These are phyloP conservation scores for Yamadazyma akitaensis DNA, from an alignment of 805 yeast species.

Conservation along the genomic window DNA sequence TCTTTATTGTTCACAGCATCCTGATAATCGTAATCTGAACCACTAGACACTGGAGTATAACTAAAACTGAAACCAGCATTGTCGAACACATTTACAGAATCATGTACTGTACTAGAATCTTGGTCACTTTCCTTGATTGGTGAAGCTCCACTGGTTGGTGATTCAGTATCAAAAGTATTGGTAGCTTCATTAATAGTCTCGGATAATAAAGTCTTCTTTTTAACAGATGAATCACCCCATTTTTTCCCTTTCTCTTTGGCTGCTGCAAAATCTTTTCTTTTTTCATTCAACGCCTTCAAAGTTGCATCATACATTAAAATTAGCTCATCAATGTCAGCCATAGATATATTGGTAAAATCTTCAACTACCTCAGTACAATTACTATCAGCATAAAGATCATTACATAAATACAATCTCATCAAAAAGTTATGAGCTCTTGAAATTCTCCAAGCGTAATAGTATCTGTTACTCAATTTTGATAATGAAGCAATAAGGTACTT, in stretches of 20 bases:
- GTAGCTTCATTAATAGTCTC: neutral
- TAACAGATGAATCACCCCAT: neutral
- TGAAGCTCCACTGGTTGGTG: neutral
- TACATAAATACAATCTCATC: constrained; percentile 29
- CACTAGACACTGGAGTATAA: neutral
- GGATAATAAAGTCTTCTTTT: neutral
- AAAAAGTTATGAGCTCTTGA: constrained; percentile 52
- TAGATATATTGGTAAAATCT: constrained; percentile 13
- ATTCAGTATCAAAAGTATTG: neutral
- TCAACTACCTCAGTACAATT: constrained; percentile 7
- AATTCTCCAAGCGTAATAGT: constrained; percentile 68
- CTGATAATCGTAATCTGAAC: constrained; percentile 6
- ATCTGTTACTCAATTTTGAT: constrained; percentile 49
- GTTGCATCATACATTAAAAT: constrained; percentile 18
- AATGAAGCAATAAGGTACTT: constrained; percentile 23
- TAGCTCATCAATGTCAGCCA: constrained; percentile 27
- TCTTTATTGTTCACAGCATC: constrained; percentile 24
- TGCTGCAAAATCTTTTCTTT: neutral
- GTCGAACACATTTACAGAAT: neutral
- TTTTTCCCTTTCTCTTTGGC: neutral
- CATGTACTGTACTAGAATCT: too few species aligned
- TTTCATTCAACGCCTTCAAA: constrained; percentile 12
- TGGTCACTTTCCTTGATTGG: neutral
- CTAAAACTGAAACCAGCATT: neutral
- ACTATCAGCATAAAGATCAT: constrained; percentile 22